A percentile compares a stretch with the other conserved stretches of the same genome.
These are phyloP conservation scores for Colletotrichum truncatum DNA, from an alignment of 2,329 filamentous ascomycete genomes.

Conservation along the genomic window DNA sequence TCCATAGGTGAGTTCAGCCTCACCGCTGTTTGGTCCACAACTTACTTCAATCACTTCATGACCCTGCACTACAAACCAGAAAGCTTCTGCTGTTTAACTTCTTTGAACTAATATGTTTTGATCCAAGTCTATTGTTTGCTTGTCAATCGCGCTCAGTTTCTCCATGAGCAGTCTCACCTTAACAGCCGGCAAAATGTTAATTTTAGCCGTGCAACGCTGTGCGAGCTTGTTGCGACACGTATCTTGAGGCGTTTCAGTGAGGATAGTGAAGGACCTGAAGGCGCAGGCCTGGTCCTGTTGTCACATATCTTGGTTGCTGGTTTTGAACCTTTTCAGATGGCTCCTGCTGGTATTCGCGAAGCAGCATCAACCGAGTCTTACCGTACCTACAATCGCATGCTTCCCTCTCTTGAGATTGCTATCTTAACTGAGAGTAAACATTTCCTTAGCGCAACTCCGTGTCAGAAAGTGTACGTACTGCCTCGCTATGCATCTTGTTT, in stretches of 20 bases:
- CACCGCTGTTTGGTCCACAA: background rate
- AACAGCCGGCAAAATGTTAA: constrained; percentile 85
- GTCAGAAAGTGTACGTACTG: constrained; percentile 72
- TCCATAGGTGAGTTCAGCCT: constrained; percentile 68
- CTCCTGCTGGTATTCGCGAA: constrained; percentile 71
- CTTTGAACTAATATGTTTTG: background rate
- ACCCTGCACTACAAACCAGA: background rate
- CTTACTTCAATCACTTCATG: background rate
- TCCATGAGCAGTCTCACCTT: constrained; percentile 79
- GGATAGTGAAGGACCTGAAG: constrained; percentile 75
- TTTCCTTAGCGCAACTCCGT: constrained; percentile 80
- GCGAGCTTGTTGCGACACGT: constrained; percentile 82
- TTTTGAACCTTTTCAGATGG: constrained; percentile 87
- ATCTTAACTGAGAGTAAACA: constrained; percentile 85
- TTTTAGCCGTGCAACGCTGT: constrained; percentile 79
- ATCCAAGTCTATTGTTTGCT: constrained; percentile 79
- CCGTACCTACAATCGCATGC: constrained; percentile 63
- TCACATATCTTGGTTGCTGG: constrained; percentile 84
- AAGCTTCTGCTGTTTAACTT: background rate
- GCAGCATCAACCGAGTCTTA: constrained; percentile 61
- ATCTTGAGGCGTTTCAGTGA: constrained; percentile 83
- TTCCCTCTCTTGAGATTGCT: constrained; percentile 84
- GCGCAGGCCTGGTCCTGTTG: constrained; percentile 76
- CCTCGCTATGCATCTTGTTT: background rate
- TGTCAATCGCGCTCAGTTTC: constrained; percentile 82